These are phyloP conservation scores for Sporothrix phasma DNA, from an alignment of 2,329 filamentous ascomycete genomes.

Conservation along the genomic window DNA sequence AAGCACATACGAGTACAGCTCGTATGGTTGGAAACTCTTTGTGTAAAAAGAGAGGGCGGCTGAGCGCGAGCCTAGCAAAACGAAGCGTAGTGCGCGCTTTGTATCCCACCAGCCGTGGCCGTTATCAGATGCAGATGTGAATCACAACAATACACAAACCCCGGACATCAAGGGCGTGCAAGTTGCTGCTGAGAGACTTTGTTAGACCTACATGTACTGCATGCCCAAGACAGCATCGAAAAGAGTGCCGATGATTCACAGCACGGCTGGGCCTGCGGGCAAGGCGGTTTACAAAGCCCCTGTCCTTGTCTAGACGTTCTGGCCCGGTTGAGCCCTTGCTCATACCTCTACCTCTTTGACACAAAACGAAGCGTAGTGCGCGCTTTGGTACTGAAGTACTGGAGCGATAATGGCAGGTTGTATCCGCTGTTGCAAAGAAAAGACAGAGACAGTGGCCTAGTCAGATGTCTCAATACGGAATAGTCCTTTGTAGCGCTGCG, in stretches of 20 bases:
- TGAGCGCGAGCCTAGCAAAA: neutral
- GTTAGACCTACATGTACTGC: too few relatives aligned
- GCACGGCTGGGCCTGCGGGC: neutral
- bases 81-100: too few relatives aligned
- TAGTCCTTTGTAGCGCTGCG: too few relatives aligned
- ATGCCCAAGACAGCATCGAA: too few relatives aligned
- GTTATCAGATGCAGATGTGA: neutral
- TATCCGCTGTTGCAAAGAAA: neutral
- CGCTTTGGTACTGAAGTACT: too few relatives aligned
- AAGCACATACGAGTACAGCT: neutral
- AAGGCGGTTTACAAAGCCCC: neutral
- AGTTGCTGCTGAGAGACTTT: too few relatives aligned
- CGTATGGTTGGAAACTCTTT: neutral
- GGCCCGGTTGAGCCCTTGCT: neutral
- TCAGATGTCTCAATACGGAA: neutral
- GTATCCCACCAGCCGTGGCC: neutral
- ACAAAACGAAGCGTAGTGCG: too few relatives aligned
- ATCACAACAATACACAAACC: neutral
- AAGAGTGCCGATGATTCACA: too few relatives aligned
- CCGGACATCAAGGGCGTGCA: neutral
- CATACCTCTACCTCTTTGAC: neutral
- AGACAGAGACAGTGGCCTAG: neutral
- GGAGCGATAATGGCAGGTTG: too few relatives aligned
- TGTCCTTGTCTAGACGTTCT: neutral
- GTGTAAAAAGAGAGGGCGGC: too few relatives aligned